Conservation (phyloP, 148 eudicot genomes). For the Euryodendron excelsum region DNA sequence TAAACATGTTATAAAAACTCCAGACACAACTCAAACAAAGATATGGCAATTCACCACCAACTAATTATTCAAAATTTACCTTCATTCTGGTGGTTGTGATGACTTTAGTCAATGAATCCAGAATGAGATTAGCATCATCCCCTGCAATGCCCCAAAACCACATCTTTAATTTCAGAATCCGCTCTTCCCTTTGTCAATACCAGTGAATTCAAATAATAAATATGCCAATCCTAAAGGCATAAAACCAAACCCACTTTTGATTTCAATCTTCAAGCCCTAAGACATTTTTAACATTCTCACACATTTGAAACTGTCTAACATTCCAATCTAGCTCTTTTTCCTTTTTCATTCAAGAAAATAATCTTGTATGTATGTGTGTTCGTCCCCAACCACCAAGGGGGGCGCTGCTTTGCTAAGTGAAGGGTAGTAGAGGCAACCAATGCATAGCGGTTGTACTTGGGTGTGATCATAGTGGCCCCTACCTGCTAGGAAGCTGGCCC, state of each 20-base stretch:
- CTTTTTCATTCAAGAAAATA: not conserved
- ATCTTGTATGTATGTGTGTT: not conserved
- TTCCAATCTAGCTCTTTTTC: not conserved
- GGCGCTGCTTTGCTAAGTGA: too few species aligned
- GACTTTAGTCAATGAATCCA: constrained; percentile 52
- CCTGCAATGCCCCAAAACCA: constrained; percentile 34
- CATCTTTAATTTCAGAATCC: not conserved
- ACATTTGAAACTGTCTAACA: too few species aligned
- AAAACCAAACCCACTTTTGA: not conserved
- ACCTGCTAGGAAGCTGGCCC: too few species aligned
- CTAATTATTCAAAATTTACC: constrained; percentile 31
- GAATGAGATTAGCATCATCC: constrained; percentile 39
- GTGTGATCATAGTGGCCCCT: too few species aligned
- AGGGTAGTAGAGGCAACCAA: too few species aligned
- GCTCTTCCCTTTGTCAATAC: not conserved
- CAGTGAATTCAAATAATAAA: not conserved
- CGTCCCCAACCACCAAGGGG: too few species aligned
- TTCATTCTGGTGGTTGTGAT: constrained; percentile 58
- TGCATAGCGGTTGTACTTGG: too few species aligned
- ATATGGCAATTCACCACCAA: not conserved
- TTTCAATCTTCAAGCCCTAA: not conserved
- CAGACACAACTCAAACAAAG: not conserved
- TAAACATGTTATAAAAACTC: constrained; percentile 16
- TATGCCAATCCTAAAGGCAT: not conserved
- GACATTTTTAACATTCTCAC: not conserved